These are phyloP conservation scores for Lanzia echinophila DNA, from an alignment of 2,329 filamentous ascomycete species.

Conservation along the genomic window DNA sequence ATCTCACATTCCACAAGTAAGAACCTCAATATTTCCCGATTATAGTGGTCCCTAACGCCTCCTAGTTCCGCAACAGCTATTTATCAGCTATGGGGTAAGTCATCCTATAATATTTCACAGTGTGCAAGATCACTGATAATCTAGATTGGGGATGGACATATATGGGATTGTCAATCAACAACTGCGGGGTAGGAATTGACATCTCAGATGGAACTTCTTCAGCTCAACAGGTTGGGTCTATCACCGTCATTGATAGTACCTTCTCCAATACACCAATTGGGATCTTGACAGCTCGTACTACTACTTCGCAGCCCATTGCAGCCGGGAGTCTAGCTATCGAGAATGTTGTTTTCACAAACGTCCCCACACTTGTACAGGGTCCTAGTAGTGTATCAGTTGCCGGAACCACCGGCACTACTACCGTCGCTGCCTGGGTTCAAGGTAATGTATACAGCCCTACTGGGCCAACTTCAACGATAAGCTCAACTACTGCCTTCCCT, in stretches of 20 bases:
- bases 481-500: slow-evolving; percentile 36
- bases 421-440: slow-evolving; percentile 67
- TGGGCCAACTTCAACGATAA: slow-evolving; percentile 36
- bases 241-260: slow-evolving; percentile 49
- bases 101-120: not conserved
- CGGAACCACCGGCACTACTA: slow-evolving; percentile 54
- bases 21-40: not conserved
- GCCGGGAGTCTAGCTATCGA: slow-evolving; percentile 77
- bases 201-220: slow-evolving; percentile 38
- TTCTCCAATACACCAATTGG: slow-evolving; percentile 45
- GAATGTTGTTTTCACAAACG: slow-evolving; percentile 72
- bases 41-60: not conserved
- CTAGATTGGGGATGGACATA: slow-evolving; percentile 52
- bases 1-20: slow-evolving; percentile 39
- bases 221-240: slow-evolving; percentile 45
- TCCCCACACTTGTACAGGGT: slow-evolving; percentile 57
- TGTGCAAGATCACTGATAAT: not conserved
- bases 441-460: slow-evolving; percentile 61
- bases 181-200: slow-evolving; percentile 46
- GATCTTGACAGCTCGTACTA: slow-evolving; percentile 42
- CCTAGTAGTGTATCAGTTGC: slow-evolving; percentile 53
- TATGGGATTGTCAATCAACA: slow-evolving; percentile 43
- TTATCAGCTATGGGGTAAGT: slow-evolving; percentile 43
- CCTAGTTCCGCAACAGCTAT: slow-evolving; percentile 45
- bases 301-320: slow-evolving; percentile 49